Percentiles rank a stretch among this genome's conserved stretches.
Evolutionary conservation across 352 stramenopile genomes (phyloP).

Genomic region (Pythium pyrilobum): DNA sequence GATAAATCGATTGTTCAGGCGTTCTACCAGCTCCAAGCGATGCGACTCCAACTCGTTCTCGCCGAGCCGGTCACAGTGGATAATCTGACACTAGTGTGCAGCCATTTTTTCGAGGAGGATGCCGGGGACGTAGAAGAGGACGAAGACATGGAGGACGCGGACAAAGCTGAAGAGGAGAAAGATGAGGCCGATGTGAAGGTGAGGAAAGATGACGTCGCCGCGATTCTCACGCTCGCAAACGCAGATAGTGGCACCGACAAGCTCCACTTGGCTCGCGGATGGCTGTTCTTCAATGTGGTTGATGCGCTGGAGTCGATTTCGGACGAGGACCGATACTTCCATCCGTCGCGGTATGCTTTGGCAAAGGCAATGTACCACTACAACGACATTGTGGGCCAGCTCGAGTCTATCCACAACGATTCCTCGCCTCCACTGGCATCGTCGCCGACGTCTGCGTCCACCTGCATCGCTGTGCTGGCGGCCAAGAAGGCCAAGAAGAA

Average conservation of each 20-base stretch:
- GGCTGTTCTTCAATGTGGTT: conserved; percentile 59
- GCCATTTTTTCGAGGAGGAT: conserved; percentile 52
- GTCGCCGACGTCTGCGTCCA: background rate
- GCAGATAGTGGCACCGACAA: background rate
- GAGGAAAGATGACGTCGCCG: conserved; percentile 40
- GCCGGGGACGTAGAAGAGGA: background rate
- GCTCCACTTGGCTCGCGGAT: conserved; percentile 26
- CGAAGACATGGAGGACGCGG: conserved; percentile 9
- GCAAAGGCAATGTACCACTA: conserved; percentile 53
- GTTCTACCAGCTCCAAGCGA: conserved; percentile 67
- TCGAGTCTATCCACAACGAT: background rate
- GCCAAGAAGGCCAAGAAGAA: conserved; percentile 12
- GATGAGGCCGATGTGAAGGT: conserved; percentile 12
- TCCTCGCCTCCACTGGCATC: background rate
- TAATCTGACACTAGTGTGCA: conserved; percentile 35
- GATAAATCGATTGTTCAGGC: conserved; percentile 72
- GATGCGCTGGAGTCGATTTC: conserved; percentile 70
- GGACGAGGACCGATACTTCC: conserved; percentile 78
- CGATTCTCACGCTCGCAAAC: conserved; percentile 20
- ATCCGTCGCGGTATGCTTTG: conserved; percentile 58
- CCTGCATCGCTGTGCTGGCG: conserved; percentile 1
- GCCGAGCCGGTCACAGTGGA: conserved; percentile 18
- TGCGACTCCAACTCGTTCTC: conserved; percentile 50
- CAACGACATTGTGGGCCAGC: conserved; percentile 24
- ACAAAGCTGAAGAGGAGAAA: background rate